Evolutionary conservation across 1,284 basidiomycete species (phyloP), one percentile per base, ranked within the genome.

Genomic region (Cryptococcus floricola): DNA sequence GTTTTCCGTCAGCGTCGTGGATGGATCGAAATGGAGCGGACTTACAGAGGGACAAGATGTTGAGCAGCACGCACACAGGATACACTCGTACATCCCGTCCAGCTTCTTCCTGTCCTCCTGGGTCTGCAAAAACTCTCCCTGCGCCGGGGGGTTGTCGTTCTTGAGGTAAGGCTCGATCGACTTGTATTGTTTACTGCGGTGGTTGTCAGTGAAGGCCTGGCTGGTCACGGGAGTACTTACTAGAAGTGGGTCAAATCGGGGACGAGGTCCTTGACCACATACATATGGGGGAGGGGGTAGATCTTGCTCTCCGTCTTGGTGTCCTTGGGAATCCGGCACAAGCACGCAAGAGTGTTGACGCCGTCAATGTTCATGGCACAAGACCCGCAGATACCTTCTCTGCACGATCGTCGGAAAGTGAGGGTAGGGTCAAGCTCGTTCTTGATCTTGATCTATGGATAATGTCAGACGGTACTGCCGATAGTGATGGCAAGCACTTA

Each of bases 291-390:
- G n/a, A 98, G 83, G 43, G 95, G 95, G 79, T 98, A 98, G 69
- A 98, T 87, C 84, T 98, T 98, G 65, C 84, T 79, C 67, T 90
- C 85, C 77, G 88, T 88, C 59, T 69, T 71, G 45, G 80, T 68
- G 64, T 85, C 83, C 69, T 91, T 83, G 78, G 95, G 89, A 70
- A 98, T 98, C 57, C 94, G 84, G 82, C 94, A 98, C 52, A 98
- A 82, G 79, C 96, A 98, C 23, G 95, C 95, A 57, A 98, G 86
- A 3, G 95, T 98, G 83, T 98, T 98, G 78, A 91, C 86, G 60
- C 95, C 95, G 77, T 98, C 88, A 73, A 98, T 91, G 83, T 98
- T 98, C 95, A 98, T 97, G 59, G 95, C 94, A 75, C 95, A 98
- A 16, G 90, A 94, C 46, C 95, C 96, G 72, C 96, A 98, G 70